These are phyloP conservation scores for Saturnispora quitensis DNA, from an alignment of 805 yeast genomes.

Conservation along the genomic window DNA sequence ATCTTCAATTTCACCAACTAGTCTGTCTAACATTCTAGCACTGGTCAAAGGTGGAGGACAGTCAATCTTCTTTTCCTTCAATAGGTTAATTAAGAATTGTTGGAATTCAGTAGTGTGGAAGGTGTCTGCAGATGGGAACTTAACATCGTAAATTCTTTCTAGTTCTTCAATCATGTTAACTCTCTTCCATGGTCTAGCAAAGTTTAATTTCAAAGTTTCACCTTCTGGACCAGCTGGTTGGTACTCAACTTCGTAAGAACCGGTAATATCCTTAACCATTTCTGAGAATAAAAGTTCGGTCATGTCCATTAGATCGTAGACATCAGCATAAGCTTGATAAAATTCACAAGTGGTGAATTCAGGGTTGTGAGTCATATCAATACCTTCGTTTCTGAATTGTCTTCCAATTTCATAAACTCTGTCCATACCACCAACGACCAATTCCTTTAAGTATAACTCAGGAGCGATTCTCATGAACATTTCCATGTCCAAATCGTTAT, in stretches of 20 bases:
- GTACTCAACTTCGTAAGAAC: conserved; percentile 74
- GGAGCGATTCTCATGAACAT: conserved; percentile 99
- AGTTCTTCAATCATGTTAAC: conserved; percentile 94
- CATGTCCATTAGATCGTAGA: conserved; percentile 89
- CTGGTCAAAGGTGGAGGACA: conserved; percentile 88
- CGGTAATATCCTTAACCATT: conserved; percentile 94
- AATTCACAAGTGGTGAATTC: conserved; percentile 99
- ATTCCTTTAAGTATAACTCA: conserved; percentile 89
- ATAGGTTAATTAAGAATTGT: conserved; percentile 71
- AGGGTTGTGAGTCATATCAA: conserved; percentile 97
- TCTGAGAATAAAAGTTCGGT: conserved; percentile 91
- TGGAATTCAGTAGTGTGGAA: conserved; percentile 92
- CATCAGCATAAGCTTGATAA: conserved; percentile 96
- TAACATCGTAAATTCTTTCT: conserved; percentile 77
- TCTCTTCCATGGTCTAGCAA: conserved; percentile 97
- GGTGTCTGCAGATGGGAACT: conserved; percentile 92
- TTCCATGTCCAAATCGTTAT: conserved; percentile 92
- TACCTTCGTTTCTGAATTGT: conserved; percentile 98
- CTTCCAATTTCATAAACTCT: conserved; percentile 98
- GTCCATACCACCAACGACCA: conserved; percentile 97
- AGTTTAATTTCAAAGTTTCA: conserved; percentile 69
- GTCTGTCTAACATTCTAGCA: conserved; percentile 97
- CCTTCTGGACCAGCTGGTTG: conserved; percentile 94
- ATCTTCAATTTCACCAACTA: conserved; percentile 95
- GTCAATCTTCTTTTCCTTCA: conserved; percentile 73